phyloP scores from a whole-genome alignment of 2,329 filamentous ascomycete genomes.

The Pseudogymnoascus sp. region DNA sequence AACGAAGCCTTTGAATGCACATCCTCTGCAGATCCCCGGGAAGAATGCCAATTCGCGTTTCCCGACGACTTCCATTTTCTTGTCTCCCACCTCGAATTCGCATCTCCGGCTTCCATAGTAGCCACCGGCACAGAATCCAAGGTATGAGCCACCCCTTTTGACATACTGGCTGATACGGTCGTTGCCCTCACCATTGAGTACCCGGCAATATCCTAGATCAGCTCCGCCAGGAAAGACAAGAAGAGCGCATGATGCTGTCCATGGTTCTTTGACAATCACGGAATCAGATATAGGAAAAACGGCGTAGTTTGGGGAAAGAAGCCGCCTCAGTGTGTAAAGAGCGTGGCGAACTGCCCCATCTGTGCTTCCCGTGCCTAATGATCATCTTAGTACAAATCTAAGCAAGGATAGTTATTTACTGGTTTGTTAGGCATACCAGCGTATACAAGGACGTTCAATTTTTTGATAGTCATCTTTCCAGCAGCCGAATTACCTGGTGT shows the following conservation, averaged over 20 bases:
- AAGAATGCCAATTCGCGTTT: conserved; percentile 81
- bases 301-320: conserved; percentile 85
- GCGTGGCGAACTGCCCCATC: conserved; percentile 84
- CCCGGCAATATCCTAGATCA: conserved; percentile 85
- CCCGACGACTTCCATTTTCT: conserved; percentile 74
- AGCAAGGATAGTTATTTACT: not conserved
- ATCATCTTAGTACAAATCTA: conserved; percentile 4
- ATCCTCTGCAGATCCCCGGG: conserved; percentile 74
- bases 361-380: conserved; percentile 71
- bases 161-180: conserved; percentile 77
- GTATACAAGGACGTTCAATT: conserved; percentile 89
- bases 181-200: conserved; percentile 82
- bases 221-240: conserved; percentile 89
- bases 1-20: conserved; percentile 81
- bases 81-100: conserved; percentile 86
- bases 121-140: conserved; percentile 89
- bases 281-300: conserved; percentile 76
- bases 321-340: conserved; percentile 73
- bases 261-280: conserved; percentile 82
- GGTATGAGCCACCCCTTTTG: conserved; percentile 72
- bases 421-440: conserved; percentile 50
- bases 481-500: not conserved
- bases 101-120: conserved; percentile 79
- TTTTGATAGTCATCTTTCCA: conserved; percentile 51
- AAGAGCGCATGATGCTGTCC: conserved; percentile 77